Percentiles rank a stretch among this genome's conserved stretches.
Evolutionary conservation across 2,329 filamentous ascomycete genomes (phyloP).

Genomic region (Cladophialophora psammophila): DNA sequence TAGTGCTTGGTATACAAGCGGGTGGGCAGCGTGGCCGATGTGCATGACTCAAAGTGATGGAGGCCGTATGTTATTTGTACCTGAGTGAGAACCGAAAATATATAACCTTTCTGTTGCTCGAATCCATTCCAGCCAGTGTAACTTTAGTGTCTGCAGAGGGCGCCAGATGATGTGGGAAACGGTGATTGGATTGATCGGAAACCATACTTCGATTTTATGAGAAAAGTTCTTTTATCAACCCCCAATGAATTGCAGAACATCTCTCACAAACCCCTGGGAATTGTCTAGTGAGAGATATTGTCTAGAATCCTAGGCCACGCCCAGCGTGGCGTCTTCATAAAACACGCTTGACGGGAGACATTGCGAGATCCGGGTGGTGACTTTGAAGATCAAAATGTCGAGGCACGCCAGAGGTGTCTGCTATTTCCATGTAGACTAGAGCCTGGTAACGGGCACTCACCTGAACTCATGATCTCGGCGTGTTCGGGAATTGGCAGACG

Average conservation of each 20-base stretch:
- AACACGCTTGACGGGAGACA: conserved; percentile 46
- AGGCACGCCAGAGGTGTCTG: conserved; percentile 49
- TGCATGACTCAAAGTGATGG: too few relatives aligned
- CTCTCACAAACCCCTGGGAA: conserved; percentile 47
- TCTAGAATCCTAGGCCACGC: conserved; percentile 42
- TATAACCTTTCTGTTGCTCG: neutral
- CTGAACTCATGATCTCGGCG: too few relatives aligned
- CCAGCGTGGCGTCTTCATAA: conserved; percentile 43
- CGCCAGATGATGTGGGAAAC: too few relatives aligned
- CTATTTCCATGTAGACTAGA: conserved; percentile 42
- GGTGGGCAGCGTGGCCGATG: too few relatives aligned
- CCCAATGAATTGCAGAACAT: conserved; percentile 44
- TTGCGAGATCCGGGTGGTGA: conserved; percentile 48
- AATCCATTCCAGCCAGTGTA: neutral
- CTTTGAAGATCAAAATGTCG: conserved; percentile 56
- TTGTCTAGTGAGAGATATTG: conserved; percentile 53
- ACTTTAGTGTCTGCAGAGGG: too few relatives aligned
- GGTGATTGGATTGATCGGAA: too few relatives aligned
- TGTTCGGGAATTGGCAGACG: conserved; percentile 46
- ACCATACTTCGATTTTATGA: too few relatives aligned
- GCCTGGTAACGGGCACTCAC: too few relatives aligned
- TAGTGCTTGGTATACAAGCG: too few relatives aligned
- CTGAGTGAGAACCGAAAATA: too few relatives aligned
- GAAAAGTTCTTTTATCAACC: neutral
- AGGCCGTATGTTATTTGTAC: too few relatives aligned